phyloP scores from a whole-genome alignment of 495 filamentous ascomycete genomes.

The Penicillium samsonianum region DNA sequence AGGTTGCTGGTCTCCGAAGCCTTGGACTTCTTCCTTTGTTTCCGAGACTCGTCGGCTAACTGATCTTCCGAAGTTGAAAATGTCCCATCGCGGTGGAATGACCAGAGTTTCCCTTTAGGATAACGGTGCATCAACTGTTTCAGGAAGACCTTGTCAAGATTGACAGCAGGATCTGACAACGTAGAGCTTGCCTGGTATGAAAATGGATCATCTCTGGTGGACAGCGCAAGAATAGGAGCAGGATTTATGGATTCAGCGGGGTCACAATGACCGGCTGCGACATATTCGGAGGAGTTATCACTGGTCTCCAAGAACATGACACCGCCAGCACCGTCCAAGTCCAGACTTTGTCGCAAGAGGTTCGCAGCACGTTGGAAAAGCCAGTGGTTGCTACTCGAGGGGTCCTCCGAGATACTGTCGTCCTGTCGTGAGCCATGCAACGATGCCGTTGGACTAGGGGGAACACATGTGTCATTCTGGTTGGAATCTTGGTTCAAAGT shows the following conservation, averaged over 20 bases:
- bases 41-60: slow-evolving; percentile 15
- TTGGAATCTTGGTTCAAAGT: background rate
- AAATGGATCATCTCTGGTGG: slow-evolving; percentile 19
- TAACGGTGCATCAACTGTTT: slow-evolving; percentile 50
- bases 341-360: slow-evolving; percentile 47
- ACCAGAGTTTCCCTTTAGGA: slow-evolving; percentile 58
- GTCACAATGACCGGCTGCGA: slow-evolving; percentile 9
- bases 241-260: slow-evolving; percentile 8
- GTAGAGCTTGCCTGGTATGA: slow-evolving; percentile 2
- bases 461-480: background rate
- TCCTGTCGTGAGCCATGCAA: background rate
- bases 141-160: slow-evolving; percentile 34
- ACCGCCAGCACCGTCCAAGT: slow-evolving; percentile 41
- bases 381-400: slow-evolving; percentile 22
- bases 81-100: slow-evolving; percentile 47
- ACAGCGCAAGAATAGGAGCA: slow-evolving; percentile 18
- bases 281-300: slow-evolving; percentile 7
- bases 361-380: slow-evolving; percentile 50
- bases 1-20: slow-evolving; percentile 23
- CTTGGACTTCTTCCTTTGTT: slow-evolving; percentile 23
- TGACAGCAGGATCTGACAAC: slow-evolving; percentile 21
- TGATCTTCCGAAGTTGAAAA: slow-evolving; percentile 28
- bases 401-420: background rate
- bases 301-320: slow-evolving; percentile 41
- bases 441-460: background rate